Percentiles rank a stretch among this genome's conserved stretches.
These are phyloP conservation scores for Globisporangium megalacanthum DNA, from an alignment of 352 stramenopile genomes.

Conservation along the genomic window DNA sequence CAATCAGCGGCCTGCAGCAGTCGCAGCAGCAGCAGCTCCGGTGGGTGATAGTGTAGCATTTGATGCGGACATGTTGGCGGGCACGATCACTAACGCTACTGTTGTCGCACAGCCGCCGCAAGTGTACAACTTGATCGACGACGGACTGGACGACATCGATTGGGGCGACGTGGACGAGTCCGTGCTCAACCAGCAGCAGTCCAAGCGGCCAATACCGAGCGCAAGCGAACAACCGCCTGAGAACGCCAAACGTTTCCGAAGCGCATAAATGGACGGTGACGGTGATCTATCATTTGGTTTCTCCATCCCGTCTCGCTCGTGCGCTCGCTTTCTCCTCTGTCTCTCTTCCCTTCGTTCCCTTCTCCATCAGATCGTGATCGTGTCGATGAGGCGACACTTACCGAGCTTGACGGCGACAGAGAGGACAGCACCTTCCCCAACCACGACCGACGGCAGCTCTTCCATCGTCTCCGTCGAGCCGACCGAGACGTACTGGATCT, in stretches of 20 bases:
- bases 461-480: slow-evolving; percentile 94
- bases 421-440: slow-evolving; percentile 78
- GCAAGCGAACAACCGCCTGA: slow-evolving; percentile 12
- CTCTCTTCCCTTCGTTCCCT: background rate
- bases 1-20: slow-evolving; percentile 16
- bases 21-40: slow-evolving; percentile 6
- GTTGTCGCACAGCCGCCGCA: background rate
- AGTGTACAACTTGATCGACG: slow-evolving; percentile 20
- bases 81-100: background rate
- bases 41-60: background rate
- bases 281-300: too few species aligned
- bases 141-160: slow-evolving; percentile 58
- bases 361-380: slow-evolving; percentile 81
- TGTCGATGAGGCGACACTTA: slow-evolving; percentile 97
- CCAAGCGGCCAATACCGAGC: slow-evolving; percentile 15
- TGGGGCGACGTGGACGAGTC: slow-evolving; percentile 50
- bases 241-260: slow-evolving; percentile 10
- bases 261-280: background rate
- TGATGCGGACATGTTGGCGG: background rate
- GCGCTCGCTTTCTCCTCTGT: background rate
- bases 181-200: slow-evolving; percentile 26
- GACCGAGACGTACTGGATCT: slow-evolving; percentile 96
- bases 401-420: slow-evolving; percentile 95
- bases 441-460: slow-evolving; percentile 78
- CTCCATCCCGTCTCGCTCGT: background rate